Evolutionary conservation across 148 eudicot species (phyloP), one percentile per base, ranked within the genome.

Genomic region (Tetragonia tetragonoides): DNA sequence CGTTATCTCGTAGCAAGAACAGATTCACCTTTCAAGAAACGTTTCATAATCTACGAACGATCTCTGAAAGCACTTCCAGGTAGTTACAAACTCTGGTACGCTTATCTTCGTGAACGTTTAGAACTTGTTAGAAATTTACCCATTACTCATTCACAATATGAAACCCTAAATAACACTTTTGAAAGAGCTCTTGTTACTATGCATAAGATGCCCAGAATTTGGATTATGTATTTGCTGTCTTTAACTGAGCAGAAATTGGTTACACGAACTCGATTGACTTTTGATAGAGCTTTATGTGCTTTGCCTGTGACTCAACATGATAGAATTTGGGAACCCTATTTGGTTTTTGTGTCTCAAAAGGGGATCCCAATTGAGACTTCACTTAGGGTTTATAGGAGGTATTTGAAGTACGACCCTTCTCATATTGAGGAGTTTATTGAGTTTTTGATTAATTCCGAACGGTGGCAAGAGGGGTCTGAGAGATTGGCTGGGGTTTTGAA

Each of bases 161-260:
- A 90, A 71, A 81, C 90, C 28, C 91, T 95, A 7, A 89, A 95
- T 64, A 95, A 95, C 79, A 91, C 97, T 10, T 95, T 95, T 66
- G 99, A 95, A 40, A 75, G 99, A 3, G 94, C 97, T 20, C 84
- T 95, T 2, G 94, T 91, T 23, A 90, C 94, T 2, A 93, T 95
- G 99, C 99, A 95, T 79, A 95, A 95, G 73, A 93, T 93, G 99
- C 99, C 99, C 0, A 82, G 97, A 0, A 86, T 93, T 78, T 95
- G 99, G 99, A 89, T 90, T 64, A 93, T 93, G 99, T 95, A 91
- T 51, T 63, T 95, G 69, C 79, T 59, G 51, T 84, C 82, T 37
- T 81, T 95, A 71, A 89, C 89, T 6, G 73, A 79, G 6, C 97
- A 95, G 80, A 91, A 91, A 77, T 39, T 89, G 40, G 79, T 93